Percentiles rank a stretch among this genome's conserved stretches.
These are phyloP conservation scores for Eimeria necatrix DNA, from an alignment of 169 alveolate species.

Conservation along the genomic window DNA sequence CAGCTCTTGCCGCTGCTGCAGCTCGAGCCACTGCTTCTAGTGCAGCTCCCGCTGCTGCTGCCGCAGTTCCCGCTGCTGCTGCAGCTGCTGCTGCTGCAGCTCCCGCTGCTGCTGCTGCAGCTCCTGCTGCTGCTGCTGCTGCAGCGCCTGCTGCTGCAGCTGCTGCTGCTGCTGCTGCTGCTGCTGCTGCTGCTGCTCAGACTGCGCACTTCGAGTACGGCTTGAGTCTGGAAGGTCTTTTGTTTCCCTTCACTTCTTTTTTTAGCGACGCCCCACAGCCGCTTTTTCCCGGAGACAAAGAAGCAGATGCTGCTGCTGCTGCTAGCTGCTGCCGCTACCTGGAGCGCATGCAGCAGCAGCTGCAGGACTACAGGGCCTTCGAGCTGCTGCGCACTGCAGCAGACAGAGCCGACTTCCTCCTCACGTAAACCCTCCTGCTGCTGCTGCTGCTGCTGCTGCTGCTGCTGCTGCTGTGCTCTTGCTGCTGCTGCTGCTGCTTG, in stretches of 20 bases:
- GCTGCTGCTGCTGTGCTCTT: background rate
- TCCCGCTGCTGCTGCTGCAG: background rate
- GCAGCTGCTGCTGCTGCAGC: background rate
- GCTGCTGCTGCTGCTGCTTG: conserved; percentile 24
- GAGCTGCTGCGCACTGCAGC: conserved; percentile 94
- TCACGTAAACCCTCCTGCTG: conserved; percentile 85
- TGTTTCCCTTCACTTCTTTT: conserved; percentile 83
- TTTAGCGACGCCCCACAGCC: conserved; percentile 86
- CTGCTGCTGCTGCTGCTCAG: conserved; percentile 45
- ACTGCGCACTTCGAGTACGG: conserved; percentile 58
- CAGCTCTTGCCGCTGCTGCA: background rate
- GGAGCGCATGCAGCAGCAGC: conserved; percentile 81
- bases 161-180: conserved; percentile 4
- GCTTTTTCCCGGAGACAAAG: conserved; percentile 79
- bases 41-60: conserved; percentile 8
- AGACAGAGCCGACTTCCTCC: conserved; percentile 95
- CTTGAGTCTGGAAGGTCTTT: conserved; percentile 9
- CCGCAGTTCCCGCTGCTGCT: background rate
- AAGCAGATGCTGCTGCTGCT: conserved; percentile 79
- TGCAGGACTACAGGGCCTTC: conserved; percentile 93
- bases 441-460: conserved; percentile 25
- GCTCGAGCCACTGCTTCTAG: background rate
- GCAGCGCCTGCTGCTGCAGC: background rate
- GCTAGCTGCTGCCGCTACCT: conserved; percentile 83
- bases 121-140: background rate